Conservation (phyloP, 352 stramenopile genomes). For the Phytophthora lateralis region DNA sequence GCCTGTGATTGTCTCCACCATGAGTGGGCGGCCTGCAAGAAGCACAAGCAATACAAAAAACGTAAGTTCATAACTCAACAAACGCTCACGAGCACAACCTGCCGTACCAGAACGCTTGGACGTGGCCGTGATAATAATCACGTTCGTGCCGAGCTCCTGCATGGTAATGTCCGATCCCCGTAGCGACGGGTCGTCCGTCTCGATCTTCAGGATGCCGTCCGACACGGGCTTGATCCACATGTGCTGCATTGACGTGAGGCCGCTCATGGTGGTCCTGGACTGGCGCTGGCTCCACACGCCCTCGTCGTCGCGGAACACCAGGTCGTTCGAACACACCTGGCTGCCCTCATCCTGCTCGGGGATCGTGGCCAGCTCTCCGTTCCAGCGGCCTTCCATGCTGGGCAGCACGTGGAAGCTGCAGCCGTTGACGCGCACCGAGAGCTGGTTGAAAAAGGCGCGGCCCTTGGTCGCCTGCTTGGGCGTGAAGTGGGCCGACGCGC, state of each 20-base stretch:
- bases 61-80: background rate
- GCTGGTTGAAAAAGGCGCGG: slow-evolving; percentile 86
- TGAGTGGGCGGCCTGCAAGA: slow-evolving; percentile 62
- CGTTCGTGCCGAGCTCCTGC: slow-evolving; percentile 83
- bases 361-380: slow-evolving; percentile 79
- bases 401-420: slow-evolving; percentile 88
- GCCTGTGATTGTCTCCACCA: slow-evolving; percentile 87
- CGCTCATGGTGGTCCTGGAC: slow-evolving; percentile 85
- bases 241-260: slow-evolving; percentile 86
- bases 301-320: slow-evolving; percentile 85
- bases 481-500: slow-evolving; percentile 55
- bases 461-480: slow-evolving; percentile 58
- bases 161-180: slow-evolving; percentile 86
- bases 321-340: slow-evolving; percentile 87
- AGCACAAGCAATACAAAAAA: background rate
- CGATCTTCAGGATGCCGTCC: slow-evolving; percentile 88
- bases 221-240: slow-evolving; percentile 90
- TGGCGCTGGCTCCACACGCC: slow-evolving; percentile 88
- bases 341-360: slow-evolving; percentile 77
- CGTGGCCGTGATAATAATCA: slow-evolving; percentile 84
- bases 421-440: slow-evolving; percentile 85
- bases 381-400: slow-evolving; percentile 88
- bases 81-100: background rate
- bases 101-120: slow-evolving; percentile 79
- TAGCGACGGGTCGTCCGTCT: slow-evolving; percentile 82